Conservation (phyloP, 345 rosid species). For the Hibiscus trionum region DNA sequence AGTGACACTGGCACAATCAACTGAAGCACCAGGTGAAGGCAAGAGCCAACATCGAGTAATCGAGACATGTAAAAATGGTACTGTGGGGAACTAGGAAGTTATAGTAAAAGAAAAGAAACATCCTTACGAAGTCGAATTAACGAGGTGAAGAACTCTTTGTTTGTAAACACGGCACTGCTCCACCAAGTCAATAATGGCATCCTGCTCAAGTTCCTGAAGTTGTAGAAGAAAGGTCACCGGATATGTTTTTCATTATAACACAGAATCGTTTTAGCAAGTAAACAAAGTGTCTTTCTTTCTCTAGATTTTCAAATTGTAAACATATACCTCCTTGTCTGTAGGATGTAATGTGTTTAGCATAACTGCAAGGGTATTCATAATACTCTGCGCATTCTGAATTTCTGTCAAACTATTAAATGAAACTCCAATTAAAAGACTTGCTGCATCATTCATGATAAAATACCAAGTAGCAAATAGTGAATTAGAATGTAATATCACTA, state of each 20-base stretch:
- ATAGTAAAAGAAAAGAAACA: background rate
- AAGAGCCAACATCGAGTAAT: background rate
- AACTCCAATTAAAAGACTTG: conserved; percentile 21
- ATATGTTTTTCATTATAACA: background rate
- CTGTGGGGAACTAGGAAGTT: background rate
- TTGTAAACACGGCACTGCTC: conserved; percentile 94
- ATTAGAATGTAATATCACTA: background rate
- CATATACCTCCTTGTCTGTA: conserved; percentile 69
- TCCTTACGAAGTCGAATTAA: conserved; percentile 90
- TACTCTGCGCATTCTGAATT: conserved; percentile 95
- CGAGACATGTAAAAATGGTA: background rate
- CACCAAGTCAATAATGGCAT: conserved; percentile 92
- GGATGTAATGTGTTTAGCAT: conserved; percentile 93
- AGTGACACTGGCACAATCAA: background rate
- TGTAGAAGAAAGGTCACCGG: conserved; percentile 11
- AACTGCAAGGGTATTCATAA: conserved; percentile 94
- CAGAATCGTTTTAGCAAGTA: background rate
- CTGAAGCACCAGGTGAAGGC: background rate
- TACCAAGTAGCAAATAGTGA: background rate
- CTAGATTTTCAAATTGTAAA: conserved; percentile 2
- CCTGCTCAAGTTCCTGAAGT: conserved; percentile 83
- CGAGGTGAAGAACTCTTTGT: conserved; percentile 97
- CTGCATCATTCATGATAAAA: conserved; percentile 3
- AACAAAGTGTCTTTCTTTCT: background rate
- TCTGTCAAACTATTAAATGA: conserved; percentile 66